A percentile compares a stretch with the other conserved stretches of the same genome.
Evolutionary conservation across 2,329 filamentous ascomycete genomes (phyloP).

Genomic region (Phialophora tarda): DNA sequence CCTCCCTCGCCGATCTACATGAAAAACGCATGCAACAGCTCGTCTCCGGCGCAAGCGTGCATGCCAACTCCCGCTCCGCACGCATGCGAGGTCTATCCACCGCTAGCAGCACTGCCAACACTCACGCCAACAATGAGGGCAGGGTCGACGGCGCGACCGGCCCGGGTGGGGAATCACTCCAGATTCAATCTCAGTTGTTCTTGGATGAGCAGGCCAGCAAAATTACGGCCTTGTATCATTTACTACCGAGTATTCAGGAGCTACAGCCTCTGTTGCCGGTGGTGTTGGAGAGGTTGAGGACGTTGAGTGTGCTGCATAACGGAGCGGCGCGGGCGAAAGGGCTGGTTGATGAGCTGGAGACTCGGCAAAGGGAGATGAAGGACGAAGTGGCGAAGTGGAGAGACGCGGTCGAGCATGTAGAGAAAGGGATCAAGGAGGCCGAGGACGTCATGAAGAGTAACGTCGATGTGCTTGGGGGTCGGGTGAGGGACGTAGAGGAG

Average conservation of each 20-base stretch:
- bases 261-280: constrained; percentile 83
- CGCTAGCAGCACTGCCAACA: constrained; percentile 48
- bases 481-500: constrained; percentile 85
- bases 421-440: constrained; percentile 72
- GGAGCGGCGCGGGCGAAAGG: constrained; percentile 82
- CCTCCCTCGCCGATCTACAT: constrained; percentile 51
- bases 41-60: constrained; percentile 31
- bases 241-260: constrained; percentile 84
- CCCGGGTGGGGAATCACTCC: constrained; percentile 32
- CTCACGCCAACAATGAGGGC: constrained; percentile 58
- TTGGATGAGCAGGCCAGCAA: constrained; percentile 76
- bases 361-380: constrained; percentile 79
- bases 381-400: constrained; percentile 85
- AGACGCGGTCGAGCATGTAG: constrained; percentile 77
- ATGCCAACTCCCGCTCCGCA: constrained; percentile 24
- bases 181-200: constrained; percentile 47
- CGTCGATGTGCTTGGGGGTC: constrained; percentile 81
- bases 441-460: constrained; percentile 76
- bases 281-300: constrained; percentile 82
- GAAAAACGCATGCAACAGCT: constrained; percentile 48
- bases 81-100: constrained; percentile 39
- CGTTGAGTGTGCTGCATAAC: constrained; percentile 80
- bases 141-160: constrained; percentile 43
- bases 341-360: constrained; percentile 77
- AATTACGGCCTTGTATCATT: constrained; percentile 88